Conservation (phyloP, 106 monocot species). For the Iris macrosiphon region DNA sequence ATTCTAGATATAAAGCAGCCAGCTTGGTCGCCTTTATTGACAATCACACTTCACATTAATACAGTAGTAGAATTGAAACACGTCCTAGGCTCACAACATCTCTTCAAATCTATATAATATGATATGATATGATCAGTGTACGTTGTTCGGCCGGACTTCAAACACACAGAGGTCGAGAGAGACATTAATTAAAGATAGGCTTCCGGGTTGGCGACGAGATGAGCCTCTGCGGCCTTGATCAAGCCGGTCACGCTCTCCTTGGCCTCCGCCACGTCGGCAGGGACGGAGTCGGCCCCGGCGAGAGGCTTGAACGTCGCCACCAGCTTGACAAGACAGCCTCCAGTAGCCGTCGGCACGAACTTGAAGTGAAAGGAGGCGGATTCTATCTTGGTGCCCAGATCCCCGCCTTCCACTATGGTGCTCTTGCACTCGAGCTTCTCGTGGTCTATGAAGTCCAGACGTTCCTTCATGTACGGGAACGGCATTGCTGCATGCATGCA, state of each 20-base stretch:
- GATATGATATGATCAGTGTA: no score
- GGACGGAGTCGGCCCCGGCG: neutral
- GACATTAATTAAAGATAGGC: no score
- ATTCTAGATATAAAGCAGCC: no score
- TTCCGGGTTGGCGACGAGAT: conserved; percentile 34
- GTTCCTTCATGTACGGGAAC: neutral
- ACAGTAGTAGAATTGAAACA: no score
- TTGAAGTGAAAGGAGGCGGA: conserved; percentile 6
- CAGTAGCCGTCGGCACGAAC: neutral
- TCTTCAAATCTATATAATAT: no score
- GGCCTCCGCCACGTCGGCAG: neutral
- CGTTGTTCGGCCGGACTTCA: no score
- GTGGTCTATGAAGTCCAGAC: conserved; percentile 10
- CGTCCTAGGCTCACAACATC: no score
- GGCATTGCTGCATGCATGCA: conserved; percentile 5
- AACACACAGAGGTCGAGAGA: no score
- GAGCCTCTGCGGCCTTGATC: conserved; percentile 25
- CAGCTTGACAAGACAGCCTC: conserved; percentile 1
- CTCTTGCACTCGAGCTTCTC: conserved; percentile 1
- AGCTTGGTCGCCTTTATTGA: no score
- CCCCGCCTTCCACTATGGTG: conserved; percentile 4
- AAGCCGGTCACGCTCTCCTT: conserved; percentile 14
- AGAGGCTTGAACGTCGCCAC: neutral
- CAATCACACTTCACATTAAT: no score
- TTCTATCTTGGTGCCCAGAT: conserved; percentile 5